Conservation (phyloP, 192 early-diverging fungal genomes). For the Rhizoclosmatium globosum region DNA sequence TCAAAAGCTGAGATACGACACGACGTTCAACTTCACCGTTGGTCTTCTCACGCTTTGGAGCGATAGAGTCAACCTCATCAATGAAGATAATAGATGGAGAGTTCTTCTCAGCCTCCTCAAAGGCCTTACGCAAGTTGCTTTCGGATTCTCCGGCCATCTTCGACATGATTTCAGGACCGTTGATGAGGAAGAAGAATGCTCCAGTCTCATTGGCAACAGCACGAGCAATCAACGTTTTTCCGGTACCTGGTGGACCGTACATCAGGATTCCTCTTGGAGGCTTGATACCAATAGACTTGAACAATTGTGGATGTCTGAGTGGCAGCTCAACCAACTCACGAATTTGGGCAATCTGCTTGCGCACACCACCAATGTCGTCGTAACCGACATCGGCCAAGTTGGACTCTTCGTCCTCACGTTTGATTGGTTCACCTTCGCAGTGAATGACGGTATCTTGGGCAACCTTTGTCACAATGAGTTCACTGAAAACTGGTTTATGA, state of each 20-base stretch:
- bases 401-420: conserved; percentile 98
- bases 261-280: conserved; percentile 97
- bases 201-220: conserved; percentile 99
- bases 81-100: conserved; percentile 98
- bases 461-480: conserved; percentile 61
- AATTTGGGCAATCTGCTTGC: conserved; percentile 99
- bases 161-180: conserved; percentile 99
- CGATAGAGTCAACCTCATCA: conserved; percentile 99
- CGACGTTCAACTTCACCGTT: conserved; percentile 99
- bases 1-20: conserved; percentile 97
- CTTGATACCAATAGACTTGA: conserved; percentile 99
- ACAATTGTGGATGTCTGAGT: conserved; percentile 97
- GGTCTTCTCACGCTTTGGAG: conserved; percentile 99
- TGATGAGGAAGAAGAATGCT: conserved; percentile 99
- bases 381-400: conserved; percentile 94
- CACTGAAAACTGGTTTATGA: background rate
- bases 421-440: conserved; percentile 98
- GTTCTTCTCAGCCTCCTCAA: conserved; percentile 99
- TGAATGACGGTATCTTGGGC: conserved; percentile 98
- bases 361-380: conserved; percentile 98
- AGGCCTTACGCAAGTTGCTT: conserved; percentile 96
- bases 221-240: conserved; percentile 98
- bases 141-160: conserved; percentile 99
- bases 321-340: conserved; percentile 98
- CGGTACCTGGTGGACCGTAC: conserved; percentile 98